These are phyloP conservation scores for Stephania japonica DNA, from an alignment of 164 flowering plant genomes.

Conservation along the genomic window DNA sequence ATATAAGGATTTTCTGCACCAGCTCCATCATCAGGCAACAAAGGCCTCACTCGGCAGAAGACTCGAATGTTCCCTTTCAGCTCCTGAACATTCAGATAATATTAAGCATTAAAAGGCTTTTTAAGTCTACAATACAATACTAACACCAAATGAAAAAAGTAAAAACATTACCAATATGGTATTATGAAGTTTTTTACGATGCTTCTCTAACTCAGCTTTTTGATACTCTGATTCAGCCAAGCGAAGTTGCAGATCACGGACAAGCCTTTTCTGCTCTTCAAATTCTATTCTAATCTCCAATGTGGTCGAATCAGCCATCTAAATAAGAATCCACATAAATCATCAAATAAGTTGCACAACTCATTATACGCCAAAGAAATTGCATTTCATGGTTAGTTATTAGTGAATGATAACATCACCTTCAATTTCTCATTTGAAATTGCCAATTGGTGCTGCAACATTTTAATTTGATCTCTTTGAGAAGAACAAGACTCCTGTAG, in stretches of 20 bases:
- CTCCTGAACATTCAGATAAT: conserved; percentile 48
- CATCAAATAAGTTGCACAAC: neutral
- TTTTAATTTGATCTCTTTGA: conserved; percentile 46
- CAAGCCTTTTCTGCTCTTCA: conserved; percentile 54
- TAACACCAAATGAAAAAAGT: neutral
- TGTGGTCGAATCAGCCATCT: conserved; percentile 60
- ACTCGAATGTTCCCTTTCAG: conserved; percentile 97
- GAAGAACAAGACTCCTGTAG: conserved; percentile 56
- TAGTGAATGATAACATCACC: conserved; percentile 34
- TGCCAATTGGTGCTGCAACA: conserved; percentile 53
- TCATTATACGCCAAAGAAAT: neutral
- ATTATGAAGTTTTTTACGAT: conserved; percentile 86
- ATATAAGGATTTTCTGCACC: conserved; percentile 43
- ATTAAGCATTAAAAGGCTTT: neutral
- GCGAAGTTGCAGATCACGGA: conserved; percentile 48
- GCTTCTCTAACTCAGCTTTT: conserved; percentile 74
- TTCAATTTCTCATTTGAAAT: conserved; percentile 55
- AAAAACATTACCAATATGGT: conserved; percentile 66
- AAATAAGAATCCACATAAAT: neutral
- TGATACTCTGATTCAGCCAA: conserved; percentile 68
- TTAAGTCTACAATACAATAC: neutral
- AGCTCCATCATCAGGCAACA: conserved; percentile 64
- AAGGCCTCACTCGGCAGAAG: conserved; percentile 92
- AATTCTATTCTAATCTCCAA: conserved; percentile 46
- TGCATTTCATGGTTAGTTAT: neutral